Evolutionary conservation across 2,329 filamentous ascomycete species (phyloP), one percentile per base, ranked within the genome.

Genomic region (Talaromyces sp.): DNA sequence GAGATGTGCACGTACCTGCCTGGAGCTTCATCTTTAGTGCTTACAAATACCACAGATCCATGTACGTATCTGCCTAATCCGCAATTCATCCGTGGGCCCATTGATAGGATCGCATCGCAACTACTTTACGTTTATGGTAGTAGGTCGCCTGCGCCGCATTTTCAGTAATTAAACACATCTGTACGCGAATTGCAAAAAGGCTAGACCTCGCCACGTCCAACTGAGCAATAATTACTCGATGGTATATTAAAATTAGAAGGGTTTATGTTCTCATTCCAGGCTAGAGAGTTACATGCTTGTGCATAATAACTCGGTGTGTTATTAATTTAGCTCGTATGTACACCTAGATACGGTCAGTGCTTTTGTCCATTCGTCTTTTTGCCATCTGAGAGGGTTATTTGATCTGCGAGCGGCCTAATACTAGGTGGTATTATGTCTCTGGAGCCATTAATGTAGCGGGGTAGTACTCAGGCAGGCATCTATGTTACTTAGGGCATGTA

Each of bases 71-170:
- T 52, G 48, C 48, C 27, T 52, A 33, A 52, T 31, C 24, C 48
- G 16, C 48, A 31, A 27, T 13, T 22, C 7, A 45, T 11, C 8
- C 8, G 7, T 9, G 9, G 35, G 7, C 27, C 27, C 27, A 6
- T 31, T 37, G 35, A 41, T 41, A 14, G 27, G 14, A 41, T 41
- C 39, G 14, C 39, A 41, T 41, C 39, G 14, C 39, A 14, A 16
- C 39, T 41, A 14, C 39, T 47, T 19, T 52, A 37, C 52, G n/a
- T 56, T 56, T 56, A 39, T 33, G 52, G 52, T 56, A 56, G 52
- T 37, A 56, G 33, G 33, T 56, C 33, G 33, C 52, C 52, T 56
- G 33, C 52, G 52, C 52, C 52, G 52, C 52, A 56, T 56, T 56
- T 16, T 56, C 52, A 56, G 52, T 33, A 33, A 39, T 56, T 22